Conservation (phyloP, 306 rosid genomes). For the Gleditsia sinensis region DNA sequence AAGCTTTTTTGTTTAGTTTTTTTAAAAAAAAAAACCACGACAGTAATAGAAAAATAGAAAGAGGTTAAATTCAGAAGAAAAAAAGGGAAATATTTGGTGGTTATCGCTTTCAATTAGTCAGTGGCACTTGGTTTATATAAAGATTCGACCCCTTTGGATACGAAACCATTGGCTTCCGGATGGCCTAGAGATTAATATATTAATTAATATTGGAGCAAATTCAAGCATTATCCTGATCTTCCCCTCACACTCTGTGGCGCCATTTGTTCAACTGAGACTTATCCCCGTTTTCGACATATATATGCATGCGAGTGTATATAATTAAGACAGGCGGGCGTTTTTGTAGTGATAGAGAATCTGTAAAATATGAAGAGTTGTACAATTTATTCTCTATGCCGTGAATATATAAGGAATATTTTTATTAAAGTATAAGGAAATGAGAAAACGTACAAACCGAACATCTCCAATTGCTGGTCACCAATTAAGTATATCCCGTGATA, state of each 20-base stretch:
- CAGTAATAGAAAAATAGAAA: background rate
- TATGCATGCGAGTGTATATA: too few species aligned
- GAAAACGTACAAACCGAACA: too few species aligned
- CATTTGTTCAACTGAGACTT: background rate
- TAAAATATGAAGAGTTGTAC: too few species aligned
- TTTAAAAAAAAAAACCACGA: too few species aligned
- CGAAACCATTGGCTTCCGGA: background rate
- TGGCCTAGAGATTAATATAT: too few species aligned
- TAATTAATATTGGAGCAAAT: background rate
- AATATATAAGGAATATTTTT: too few species aligned
- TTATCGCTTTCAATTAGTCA: slow-evolving; percentile 11
- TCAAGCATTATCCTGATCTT: background rate
- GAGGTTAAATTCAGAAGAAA: background rate
- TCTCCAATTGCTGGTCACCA: too few species aligned
- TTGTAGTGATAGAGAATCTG: too few species aligned
- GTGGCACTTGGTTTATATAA: background rate
- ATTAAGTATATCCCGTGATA: too few species aligned
- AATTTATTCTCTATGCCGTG: too few species aligned
- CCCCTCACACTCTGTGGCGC: background rate
- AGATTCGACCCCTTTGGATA: background rate
- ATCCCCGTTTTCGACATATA: background rate
- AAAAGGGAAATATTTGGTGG: background rate
- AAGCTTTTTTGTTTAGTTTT: too few species aligned
- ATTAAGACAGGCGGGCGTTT: too few species aligned
- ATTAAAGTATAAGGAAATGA: background rate